Percentiles rank a stretch among this genome's conserved stretches.
Conservation (phyloP, 371 early-diverging fungal genomes). For the Choanephora cucurbitarum region DNA sequence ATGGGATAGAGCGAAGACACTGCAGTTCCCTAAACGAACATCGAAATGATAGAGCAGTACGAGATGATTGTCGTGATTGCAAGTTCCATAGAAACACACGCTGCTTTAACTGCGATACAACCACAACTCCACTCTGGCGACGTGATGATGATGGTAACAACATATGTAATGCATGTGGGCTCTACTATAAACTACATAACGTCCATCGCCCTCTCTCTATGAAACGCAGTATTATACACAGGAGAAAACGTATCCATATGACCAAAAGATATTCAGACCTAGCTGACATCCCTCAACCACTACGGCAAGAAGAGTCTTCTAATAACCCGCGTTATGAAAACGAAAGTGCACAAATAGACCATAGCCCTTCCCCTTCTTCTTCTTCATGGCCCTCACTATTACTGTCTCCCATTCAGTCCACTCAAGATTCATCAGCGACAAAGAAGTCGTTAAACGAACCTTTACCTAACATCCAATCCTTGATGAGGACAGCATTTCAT, state of each 20-base stretch:
- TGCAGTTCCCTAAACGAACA: too few relatives aligned
- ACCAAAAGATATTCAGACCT: slow-evolving; percentile 3
- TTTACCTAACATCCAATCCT: slow-evolving; percentile 20
- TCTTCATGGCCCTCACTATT: slow-evolving; percentile 6
- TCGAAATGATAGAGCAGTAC: neutral
- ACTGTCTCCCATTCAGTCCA: slow-evolving; percentile 11
- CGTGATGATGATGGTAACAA: slow-evolving; percentile 58
- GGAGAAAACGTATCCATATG: slow-evolving; percentile 34
- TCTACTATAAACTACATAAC: slow-evolving; percentile 69
- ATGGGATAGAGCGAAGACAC: too few relatives aligned
- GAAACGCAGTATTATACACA: slow-evolving; percentile 47
- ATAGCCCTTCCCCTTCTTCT: neutral
- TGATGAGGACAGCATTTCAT: slow-evolving; percentile 7
- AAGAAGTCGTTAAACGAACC: too few relatives aligned
- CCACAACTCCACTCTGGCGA: slow-evolving; percentile 78
- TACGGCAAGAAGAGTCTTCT: neutral
- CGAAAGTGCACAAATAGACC: neutral
- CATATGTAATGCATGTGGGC: slow-evolving; percentile 78
- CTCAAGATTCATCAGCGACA: neutral
- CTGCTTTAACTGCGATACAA: slow-evolving; percentile 69
- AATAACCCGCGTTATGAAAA: neutral
- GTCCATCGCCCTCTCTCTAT: slow-evolving; percentile 46
- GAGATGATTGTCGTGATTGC: slow-evolving; percentile 8
- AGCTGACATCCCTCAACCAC: neutral
- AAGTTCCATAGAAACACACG: slow-evolving; percentile 10